These are phyloP conservation scores for Serendipita sp. DNA, from an alignment of 768 basidiomycete genomes.

Conservation along the genomic window DNA sequence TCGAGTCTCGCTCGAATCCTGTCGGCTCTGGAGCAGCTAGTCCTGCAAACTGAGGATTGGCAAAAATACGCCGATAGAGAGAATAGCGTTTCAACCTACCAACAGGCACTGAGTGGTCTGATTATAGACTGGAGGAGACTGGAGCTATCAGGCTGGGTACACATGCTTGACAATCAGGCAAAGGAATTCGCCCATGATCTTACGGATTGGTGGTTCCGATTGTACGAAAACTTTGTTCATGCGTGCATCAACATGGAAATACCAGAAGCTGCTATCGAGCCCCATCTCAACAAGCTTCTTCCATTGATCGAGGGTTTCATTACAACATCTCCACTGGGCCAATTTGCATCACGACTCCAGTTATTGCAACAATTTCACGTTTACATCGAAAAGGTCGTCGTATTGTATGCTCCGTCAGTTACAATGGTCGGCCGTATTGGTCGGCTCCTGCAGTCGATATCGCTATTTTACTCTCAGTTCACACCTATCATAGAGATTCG, in stretches of 20 bases:
- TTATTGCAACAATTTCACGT: conserved; percentile 52
- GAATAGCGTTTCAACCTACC: conserved; percentile 58
- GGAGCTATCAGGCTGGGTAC: conserved; percentile 78
- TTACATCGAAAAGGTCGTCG: conserved; percentile 28
- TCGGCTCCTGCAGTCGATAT: conserved; percentile 44
- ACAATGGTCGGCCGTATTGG: conserved; percentile 33
- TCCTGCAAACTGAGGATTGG: conserved; percentile 88
- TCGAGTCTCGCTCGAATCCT: conserved; percentile 73
- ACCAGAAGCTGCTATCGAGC: conserved; percentile 23
- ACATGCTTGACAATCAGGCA: conserved; percentile 57
- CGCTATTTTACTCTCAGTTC: conserved; percentile 51
- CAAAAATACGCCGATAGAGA: conserved; percentile 88
- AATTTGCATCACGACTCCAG: conserved; percentile 51
- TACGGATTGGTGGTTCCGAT: conserved; percentile 78
- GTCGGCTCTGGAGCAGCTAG: conserved; percentile 66
- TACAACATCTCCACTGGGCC: conserved; percentile 60
- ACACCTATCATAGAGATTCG: conserved; percentile 27
- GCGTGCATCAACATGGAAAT: conserved; percentile 36
- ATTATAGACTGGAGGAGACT: conserved; percentile 84
- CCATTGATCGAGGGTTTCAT: conserved; percentile 74
- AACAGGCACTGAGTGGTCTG: conserved; percentile 45
- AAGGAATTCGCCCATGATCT: conserved; percentile 26
- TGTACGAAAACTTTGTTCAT: conserved; percentile 64
- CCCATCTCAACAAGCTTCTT: conserved; percentile 39
- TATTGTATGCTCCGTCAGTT: conserved; percentile 15